Conservation (phyloP, 495 filamentous ascomycete genomes). For the Daldinia concentrica region DNA sequence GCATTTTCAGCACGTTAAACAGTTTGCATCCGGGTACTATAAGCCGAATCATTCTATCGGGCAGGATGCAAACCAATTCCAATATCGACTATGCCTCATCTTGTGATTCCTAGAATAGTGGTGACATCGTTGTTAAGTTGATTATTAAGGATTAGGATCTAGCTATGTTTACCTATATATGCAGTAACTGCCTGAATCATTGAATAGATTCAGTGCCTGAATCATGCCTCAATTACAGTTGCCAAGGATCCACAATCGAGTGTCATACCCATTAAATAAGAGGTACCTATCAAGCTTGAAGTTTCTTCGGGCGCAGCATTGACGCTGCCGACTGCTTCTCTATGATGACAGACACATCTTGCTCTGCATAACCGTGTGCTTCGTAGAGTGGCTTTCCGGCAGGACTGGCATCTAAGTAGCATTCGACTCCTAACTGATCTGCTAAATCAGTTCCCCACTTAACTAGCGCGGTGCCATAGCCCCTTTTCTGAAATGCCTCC, state of each 20-base stretch:
- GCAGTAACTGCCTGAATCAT: no score
- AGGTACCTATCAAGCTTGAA: background rate
- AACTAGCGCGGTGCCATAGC: slow-evolving; percentile 52
- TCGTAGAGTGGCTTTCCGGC: slow-evolving; percentile 28
- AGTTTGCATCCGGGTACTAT: no score
- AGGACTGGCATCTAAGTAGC: slow-evolving; percentile 30
- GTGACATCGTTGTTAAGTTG: no score
- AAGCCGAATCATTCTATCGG: no score
- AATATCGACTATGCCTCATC: background rate
- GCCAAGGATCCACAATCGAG: no score
- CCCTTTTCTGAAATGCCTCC: slow-evolving; percentile 49
- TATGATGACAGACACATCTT: slow-evolving; percentile 18
- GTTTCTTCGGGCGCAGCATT: slow-evolving; percentile 18
- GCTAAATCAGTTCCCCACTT: slow-evolving; percentile 54
- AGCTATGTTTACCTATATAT: no score
- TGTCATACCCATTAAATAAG: background rate
- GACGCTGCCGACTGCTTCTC: slow-evolving; percentile 6
- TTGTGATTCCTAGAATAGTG: no score
- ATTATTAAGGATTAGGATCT: no score
- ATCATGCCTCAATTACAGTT: no score
- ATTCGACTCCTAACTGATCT: slow-evolving; percentile 47
- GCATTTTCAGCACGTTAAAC: no score
- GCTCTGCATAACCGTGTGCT: slow-evolving; percentile 17
- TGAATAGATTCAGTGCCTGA: no score
- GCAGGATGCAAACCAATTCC: background rate